Evolutionary conservation across 805 yeast genomes (phyloP).

Genomic region (Wickerhamiella azyma): DNA sequence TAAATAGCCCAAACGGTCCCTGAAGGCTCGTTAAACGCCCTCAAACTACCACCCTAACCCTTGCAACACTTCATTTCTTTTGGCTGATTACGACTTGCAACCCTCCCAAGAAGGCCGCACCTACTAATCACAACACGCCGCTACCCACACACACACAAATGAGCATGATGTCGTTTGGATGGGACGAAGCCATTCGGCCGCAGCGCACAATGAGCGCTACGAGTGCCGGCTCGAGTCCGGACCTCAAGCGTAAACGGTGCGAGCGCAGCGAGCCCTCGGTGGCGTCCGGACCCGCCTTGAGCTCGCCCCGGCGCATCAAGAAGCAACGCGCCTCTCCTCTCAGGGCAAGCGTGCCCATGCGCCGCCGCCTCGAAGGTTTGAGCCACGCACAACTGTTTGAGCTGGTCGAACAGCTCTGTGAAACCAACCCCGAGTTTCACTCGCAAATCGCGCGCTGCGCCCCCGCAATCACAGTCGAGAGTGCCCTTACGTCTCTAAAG

Average conservation of each 20-base stretch:
- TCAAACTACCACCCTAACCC: no score
- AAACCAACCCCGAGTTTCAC: slow-evolving; percentile 48
- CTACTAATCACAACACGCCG: neutral
- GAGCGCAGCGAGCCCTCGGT: slow-evolving; percentile 2
- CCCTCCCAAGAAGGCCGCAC: neutral
- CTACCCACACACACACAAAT: neutral
- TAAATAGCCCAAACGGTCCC: no score
- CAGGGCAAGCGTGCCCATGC: slow-evolving; percentile 37
- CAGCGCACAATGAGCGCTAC: neutral
- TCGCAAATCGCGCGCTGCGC: slow-evolving; percentile 36
- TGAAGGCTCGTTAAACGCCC: no score
- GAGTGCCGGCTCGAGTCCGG: slow-evolving; percentile 7
- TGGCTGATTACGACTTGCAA: neutral
- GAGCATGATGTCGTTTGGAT: slow-evolving; percentile 12
- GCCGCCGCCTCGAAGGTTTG: slow-evolving; percentile 53
- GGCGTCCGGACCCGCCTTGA: neutral
- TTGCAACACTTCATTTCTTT: neutral
- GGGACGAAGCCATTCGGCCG: slow-evolving; percentile 22
- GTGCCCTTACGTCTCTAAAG: slow-evolving; percentile 38
- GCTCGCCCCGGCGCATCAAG: neutral
- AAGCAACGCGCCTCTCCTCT: neutral
- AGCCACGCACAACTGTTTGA: slow-evolving; percentile 42
- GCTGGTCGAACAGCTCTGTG: slow-evolving; percentile 40
- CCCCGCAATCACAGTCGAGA: slow-evolving; percentile 43
- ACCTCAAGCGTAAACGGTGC: slow-evolving; percentile 19